Evolutionary conservation across 768 basidiomycete species (phyloP), one percentile per base, ranked within the genome.

Genomic region (Mycena maculata): DNA sequence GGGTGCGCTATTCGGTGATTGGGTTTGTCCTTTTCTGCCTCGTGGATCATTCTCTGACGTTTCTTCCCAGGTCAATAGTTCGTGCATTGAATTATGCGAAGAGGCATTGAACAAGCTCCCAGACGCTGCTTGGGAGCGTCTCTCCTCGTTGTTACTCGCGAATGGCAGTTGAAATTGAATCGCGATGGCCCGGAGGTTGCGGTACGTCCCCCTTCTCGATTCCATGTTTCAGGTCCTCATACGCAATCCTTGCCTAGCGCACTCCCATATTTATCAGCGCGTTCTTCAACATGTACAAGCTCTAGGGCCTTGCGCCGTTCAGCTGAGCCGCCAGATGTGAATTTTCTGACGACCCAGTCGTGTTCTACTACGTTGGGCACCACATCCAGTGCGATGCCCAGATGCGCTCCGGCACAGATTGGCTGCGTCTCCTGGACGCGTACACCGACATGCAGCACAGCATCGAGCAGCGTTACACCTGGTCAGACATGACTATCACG

Each of bases 301-400:
- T 68, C 27, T 76, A 78, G 62, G 74, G 75, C 23, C 56, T 75
- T 12, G 69, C 53, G 27, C 71, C 76, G 3, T 75, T 78, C 60
- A 71, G 73, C 22, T 39, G 60, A 12, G 76, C 72, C 31, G 62
- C 62, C 38, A 60, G 48, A 11, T 50, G 67, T 41, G 68, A 66
- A 23, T 45, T 62, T n/a, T 27, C 15, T 42, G 27, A 47, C 31
- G 48, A 52, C 33, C 60, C 67, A 16, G 73, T 77, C 60, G 53
- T 78, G 4, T 74, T 78, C 63, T 72, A 75, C 64, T 78, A 74
- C 67, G 56, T 78, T 22, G 62, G 65, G n/a, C 73, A 71, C 44
- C 73, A 68, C 39, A 68, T 75, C 59, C 63, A 71, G 22, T 69
- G 68, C 42, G 63, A 72, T 39, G 65, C 47, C 0, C 53, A 50